Base-by-base conservation (phyloP, 2,329 filamentous ascomycete species). In the Metarhizium rileyi region DNA sequence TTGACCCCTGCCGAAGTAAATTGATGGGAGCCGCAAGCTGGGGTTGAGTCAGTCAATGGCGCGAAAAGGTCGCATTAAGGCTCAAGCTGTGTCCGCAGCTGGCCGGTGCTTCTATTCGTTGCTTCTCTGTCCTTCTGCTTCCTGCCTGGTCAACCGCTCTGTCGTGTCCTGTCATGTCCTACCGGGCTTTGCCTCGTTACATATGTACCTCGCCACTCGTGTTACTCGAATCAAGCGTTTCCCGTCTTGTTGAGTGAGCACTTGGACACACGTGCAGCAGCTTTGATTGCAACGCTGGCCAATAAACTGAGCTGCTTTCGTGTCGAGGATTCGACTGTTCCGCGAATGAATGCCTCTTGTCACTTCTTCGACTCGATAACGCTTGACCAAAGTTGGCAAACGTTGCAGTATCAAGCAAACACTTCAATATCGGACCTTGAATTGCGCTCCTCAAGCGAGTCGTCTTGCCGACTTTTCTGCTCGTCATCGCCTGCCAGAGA, bases 261-360 rank as follows among this genome's bases (percentile, higher is more conserved):
- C 49, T 44, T n/a, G 40, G 33, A 30, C 45, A 48, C 45, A 45
- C 41, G 28, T 48, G 23, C 14, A 16, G 44, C 44, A 30, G 10
- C n/a, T 23, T 43, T 44, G 35, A 23, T 42, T 40, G 48, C 23
- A 26, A 18, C 44, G 28, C 49, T 51, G 49, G 42, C 49, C 46
- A 51, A 51, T 51, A 27, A 42, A 42, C 16, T 2, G 38, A 42
- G 10, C 2, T 25, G 2, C n/a, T 25, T 10, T 4, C 20, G 35
- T 25, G 35, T 20, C 35, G 10, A 38, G 35, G 10, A n/a, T n/a
- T 38, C 20, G 18, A 42, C 20, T 25, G 20, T 5, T 36, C 25
- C 26, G 16, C n/a, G 38, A 20, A 9, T 42, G 20, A 30, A 30
- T 7, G 33, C 16, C 16, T 36, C 16, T 22, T 42, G 10, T 16